Evolutionary conservation across 1,284 basidiomycete genomes (phyloP).

Genomic region (Coniferiporia sulphurascens): DNA sequence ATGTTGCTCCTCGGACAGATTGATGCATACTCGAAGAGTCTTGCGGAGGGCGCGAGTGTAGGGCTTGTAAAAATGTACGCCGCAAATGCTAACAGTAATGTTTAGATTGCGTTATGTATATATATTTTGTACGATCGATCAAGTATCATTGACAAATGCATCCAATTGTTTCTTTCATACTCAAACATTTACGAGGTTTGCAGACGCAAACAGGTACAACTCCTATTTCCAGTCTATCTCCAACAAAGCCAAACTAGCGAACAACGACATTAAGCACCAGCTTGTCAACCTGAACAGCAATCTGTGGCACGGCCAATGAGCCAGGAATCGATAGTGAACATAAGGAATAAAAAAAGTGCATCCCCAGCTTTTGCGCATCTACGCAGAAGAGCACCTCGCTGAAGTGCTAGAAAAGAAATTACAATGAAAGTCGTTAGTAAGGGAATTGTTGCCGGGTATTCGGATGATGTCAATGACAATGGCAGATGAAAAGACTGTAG

Average conservation of each 20-base stretch:
- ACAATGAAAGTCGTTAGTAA: neutral
- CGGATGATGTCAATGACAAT: neutral
- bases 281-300: neutral
- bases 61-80: conserved; percentile 75
- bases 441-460: neutral
- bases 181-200: no score
- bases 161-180: no score
- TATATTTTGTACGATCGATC: no score
- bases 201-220: no score
- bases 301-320: neutral
- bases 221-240: neutral
- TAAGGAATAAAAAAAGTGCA: neutral
- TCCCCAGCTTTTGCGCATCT: conserved; percentile 15
- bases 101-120: conserved; percentile 1
- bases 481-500: neutral
- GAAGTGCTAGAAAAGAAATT: conserved; percentile 1
- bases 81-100: conserved; percentile 39
- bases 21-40: conserved; percentile 75
- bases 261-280: neutral
- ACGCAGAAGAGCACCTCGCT: conserved; percentile 13
- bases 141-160: no score
- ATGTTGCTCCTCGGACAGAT: conserved; percentile 84
- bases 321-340: neutral
- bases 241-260: neutral
- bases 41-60: conserved; percentile 67